Conservation (phyloP, 331 rosid species). For the Rhamnella rubrinervis region DNA sequence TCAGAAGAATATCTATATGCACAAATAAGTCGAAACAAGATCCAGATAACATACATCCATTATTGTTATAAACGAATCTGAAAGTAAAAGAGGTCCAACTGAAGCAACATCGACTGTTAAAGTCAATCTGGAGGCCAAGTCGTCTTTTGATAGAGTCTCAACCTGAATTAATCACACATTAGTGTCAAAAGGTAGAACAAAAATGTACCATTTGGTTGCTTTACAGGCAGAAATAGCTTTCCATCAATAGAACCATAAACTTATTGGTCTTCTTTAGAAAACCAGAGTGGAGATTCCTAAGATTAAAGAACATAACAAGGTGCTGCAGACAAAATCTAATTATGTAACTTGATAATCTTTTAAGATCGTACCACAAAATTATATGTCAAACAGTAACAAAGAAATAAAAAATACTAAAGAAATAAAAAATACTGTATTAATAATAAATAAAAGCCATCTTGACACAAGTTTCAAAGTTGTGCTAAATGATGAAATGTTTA, state of each 20-base stretch:
- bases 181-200: slow-evolving; percentile 9
- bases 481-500: not conserved
- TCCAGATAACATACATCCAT: slow-evolving; percentile 83
- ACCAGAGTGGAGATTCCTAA: not conserved
- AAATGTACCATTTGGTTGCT: not conserved
- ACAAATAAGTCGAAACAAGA: slow-evolving; percentile 15
- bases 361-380: not conserved
- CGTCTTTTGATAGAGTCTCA: slow-evolving; percentile 90
- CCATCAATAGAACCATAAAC: not conserved
- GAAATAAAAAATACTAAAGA: not conserved
- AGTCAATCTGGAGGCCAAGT: slow-evolving; percentile 91
- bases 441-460: not conserved
- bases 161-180: slow-evolving; percentile 53
- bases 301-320: not conserved
- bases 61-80: slow-evolving; percentile 81
- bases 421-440: not conserved
- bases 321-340: not conserved
- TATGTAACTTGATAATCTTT: not conserved
- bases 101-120: slow-evolving; percentile 82
- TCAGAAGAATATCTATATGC: slow-evolving; percentile 8
- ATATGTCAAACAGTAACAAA: not conserved
- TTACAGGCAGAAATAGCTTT: not conserved
- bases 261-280: not conserved
- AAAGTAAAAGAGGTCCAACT: slow-evolving; percentile 82
- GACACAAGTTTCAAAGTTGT: not conserved